phyloP scores from a whole-genome alignment of 106 monocot genomes.

The Cymbidium sinense region DNA sequence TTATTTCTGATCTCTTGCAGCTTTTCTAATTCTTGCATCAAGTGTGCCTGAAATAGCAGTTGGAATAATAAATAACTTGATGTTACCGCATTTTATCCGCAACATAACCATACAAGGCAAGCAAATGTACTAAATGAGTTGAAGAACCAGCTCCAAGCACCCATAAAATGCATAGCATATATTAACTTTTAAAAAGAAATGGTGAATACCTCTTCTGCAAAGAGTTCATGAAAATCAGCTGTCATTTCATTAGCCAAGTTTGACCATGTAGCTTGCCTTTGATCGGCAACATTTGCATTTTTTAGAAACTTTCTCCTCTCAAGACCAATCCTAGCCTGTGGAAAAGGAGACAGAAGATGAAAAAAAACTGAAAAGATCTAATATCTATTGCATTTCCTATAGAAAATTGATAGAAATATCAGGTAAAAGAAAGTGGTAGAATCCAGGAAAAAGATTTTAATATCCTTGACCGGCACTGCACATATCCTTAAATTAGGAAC shows the following conservation, averaged over 20 bases:
- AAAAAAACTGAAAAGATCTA: conserved; percentile 6
- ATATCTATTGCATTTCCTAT: background rate
- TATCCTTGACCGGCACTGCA: too few relatives aligned
- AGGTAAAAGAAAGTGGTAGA: too few relatives aligned
- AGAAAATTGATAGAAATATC: background rate
- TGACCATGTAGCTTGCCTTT: conserved; percentile 84
- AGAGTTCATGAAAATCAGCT: conserved; percentile 87
- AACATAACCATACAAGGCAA: background rate
- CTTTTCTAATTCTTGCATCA: conserved; percentile 97
- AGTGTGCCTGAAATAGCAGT: conserved; percentile 54
- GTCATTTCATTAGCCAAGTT: conserved; percentile 98
- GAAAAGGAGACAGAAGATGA: background rate
- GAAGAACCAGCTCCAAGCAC: background rate
- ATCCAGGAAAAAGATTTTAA: too few relatives aligned
- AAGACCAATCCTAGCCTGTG: conserved; percentile 89
- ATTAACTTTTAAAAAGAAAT: background rate
- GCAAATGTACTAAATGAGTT: background rate
- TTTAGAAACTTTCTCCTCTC: conserved; percentile 87
- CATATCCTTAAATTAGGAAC: too few relatives aligned
- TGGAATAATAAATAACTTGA: background rate
- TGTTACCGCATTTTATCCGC: background rate
- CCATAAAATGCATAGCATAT: background rate
- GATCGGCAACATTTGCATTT: conserved; percentile 84
- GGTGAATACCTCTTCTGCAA: conserved; percentile 87
- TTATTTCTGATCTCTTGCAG: conserved; percentile 87